A percentile compares a stretch with the other conserved stretches of the same genome.
Evolutionary conservation across 1,139 yeast genomes (phyloP).

Genomic region (Candida tropicalis): DNA sequence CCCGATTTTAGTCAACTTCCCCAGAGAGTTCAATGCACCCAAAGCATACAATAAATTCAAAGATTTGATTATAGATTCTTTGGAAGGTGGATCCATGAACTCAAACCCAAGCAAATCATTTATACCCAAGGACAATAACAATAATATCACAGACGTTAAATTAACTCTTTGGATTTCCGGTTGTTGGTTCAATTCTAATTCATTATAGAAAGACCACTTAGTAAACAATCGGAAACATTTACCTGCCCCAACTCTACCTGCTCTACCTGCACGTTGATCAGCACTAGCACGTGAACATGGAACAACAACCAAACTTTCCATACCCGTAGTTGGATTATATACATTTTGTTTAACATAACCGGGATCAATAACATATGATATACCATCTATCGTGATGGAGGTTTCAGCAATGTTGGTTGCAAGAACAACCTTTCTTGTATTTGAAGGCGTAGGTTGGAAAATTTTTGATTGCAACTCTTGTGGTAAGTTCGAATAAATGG

Average conservation of each 20-base stretch:
- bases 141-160: slow-evolving; percentile 88
- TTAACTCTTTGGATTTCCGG: slow-evolving; percentile 94
- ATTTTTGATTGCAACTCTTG: slow-evolving; percentile 94
- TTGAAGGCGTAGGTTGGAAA: slow-evolving; percentile 74
- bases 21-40: slow-evolving; percentile 89
- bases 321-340: slow-evolving; percentile 94
- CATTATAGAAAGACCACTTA: slow-evolving; percentile 88
- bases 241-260: slow-evolving; percentile 99
- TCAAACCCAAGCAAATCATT: slow-evolving; percentile 97
- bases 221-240: slow-evolving; percentile 95
- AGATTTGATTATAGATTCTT: slow-evolving; percentile 99
- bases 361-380: slow-evolving; percentile 96
- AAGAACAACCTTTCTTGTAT: slow-evolving; percentile 90
- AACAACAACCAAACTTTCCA: slow-evolving; percentile 89
- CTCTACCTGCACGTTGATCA: slow-evolving; percentile 99
- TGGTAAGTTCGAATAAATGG: slow-evolving; percentile 93
- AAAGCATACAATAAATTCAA: slow-evolving; percentile 91
- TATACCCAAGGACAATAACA: slow-evolving; percentile 88
- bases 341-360: slow-evolving; percentile 97
- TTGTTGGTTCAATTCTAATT: slow-evolving; percentile 89
- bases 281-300: slow-evolving; percentile 98
- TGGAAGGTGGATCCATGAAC: slow-evolving; percentile 99
- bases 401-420: slow-evolving; percentile 98
- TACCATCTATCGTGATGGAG: slow-evolving; percentile 95
- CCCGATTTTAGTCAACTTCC: slow-evolving; percentile 86